Conservation (phyloP, 208 protist genomes). For the Leptomonas seymouri region DNA sequence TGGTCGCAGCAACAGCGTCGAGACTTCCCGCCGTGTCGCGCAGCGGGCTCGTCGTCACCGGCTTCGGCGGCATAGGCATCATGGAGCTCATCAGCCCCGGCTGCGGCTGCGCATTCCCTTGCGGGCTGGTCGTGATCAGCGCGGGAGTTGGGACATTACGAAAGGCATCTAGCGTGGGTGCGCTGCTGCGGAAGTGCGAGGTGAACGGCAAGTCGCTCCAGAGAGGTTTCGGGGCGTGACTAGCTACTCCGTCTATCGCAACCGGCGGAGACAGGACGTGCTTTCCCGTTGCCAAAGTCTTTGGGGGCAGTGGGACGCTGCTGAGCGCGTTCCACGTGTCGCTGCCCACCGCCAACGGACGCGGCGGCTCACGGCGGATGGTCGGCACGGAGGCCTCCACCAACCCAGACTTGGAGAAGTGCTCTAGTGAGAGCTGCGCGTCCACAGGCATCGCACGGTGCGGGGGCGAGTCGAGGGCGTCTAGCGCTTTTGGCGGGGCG, state of each 20-base stretch:
- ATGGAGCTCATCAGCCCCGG: not conserved
- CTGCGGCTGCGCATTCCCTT: slow-evolving; percentile 2
- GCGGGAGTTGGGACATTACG: slow-evolving; percentile 12
- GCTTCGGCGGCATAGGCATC: slow-evolving; percentile 37
- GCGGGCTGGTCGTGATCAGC: slow-evolving; percentile 6
- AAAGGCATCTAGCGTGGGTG: slow-evolving; percentile 50
- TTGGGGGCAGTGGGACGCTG: slow-evolving; percentile 24
- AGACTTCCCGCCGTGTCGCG: slow-evolving; percentile 23
- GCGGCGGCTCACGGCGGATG: slow-evolving; percentile 20
- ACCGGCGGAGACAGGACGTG: slow-evolving; percentile 20
- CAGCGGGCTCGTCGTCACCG: slow-evolving; percentile 43
- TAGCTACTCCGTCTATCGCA: slow-evolving; percentile 38
- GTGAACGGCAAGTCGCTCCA: slow-evolving; percentile 49
- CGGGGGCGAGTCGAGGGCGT: slow-evolving; percentile 25
- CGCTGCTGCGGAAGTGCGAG: slow-evolving; percentile 30
- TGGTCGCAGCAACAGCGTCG: not conserved
- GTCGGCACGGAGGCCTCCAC: slow-evolving; percentile 23
- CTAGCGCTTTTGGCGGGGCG: slow-evolving; percentile 15
- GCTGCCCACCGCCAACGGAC: slow-evolving; percentile 41
- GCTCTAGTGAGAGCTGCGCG: slow-evolving; percentile 34
- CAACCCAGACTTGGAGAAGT: slow-evolving; percentile 18
- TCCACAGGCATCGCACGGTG: slow-evolving; percentile 41
- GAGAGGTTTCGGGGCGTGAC: slow-evolving; percentile 36
- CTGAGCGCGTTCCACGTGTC: slow-evolving; percentile 49
- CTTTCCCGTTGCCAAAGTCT: not conserved